A percentile compares a stretch with the other conserved stretches of the same genome.
Conservation (phyloP, 352 stramenopile species). For the Globisporangium mamillatum region DNA sequence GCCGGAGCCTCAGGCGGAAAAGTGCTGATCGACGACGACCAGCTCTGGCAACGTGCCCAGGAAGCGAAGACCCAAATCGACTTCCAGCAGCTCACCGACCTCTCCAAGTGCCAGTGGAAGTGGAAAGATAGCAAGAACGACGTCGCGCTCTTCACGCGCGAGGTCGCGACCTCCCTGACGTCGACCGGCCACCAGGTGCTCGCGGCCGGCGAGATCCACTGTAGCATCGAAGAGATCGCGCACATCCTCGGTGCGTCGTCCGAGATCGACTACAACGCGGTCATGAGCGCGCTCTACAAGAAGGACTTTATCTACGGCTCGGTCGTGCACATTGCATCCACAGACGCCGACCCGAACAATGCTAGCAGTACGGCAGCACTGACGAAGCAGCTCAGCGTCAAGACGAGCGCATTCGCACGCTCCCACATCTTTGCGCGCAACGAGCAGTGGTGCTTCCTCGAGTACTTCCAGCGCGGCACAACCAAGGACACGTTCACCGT, state of each 20-base stretch:
- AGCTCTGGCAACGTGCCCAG: conserved; percentile 29
- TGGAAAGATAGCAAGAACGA: conserved; percentile 26
- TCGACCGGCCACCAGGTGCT: conserved; percentile 10
- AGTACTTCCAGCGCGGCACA: conserved; percentile 20
- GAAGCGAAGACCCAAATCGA: conserved; percentile 20
- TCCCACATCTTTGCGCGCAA: conserved; percentile 33
- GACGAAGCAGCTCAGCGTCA: conserved; percentile 29
- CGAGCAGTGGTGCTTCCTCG: conserved; percentile 45
- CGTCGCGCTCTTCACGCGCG: conserved; percentile 20
- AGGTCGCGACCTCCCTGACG: not conserved
- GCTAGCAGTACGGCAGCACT: conserved; percentile 3
- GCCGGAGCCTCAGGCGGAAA: not conserved
- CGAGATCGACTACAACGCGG: conserved; percentile 33
- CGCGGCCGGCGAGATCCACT: conserved; percentile 15
- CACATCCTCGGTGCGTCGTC: conserved; percentile 22
- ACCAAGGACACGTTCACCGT: conserved; percentile 25
- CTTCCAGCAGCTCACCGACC: conserved; percentile 22
- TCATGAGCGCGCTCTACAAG: conserved; percentile 39
- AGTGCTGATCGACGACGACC: conserved; percentile 29
- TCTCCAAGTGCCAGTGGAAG: conserved; percentile 15
- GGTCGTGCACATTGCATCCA: conserved; percentile 27
- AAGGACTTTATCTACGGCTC: conserved; percentile 48
- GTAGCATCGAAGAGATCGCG: conserved; percentile 17
- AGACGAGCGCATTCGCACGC: conserved; percentile 34
- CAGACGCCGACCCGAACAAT: conserved; percentile 3